Evolutionary conservation across 148 eudicot genomes (phyloP).

Genomic region (Silene latifolia): DNA sequence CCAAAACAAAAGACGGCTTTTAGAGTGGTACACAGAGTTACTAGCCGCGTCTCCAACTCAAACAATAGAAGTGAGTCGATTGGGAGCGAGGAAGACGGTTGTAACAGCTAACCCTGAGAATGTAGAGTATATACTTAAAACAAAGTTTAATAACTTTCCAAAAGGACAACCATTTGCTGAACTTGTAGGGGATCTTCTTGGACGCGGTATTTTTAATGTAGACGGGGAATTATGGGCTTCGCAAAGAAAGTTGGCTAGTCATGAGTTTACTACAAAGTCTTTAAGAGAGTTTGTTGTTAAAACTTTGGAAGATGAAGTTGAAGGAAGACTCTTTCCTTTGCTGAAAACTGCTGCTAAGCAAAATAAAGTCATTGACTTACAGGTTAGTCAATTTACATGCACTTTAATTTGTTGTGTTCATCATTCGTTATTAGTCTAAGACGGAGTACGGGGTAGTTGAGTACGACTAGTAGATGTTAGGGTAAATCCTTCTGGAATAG

Average conservation of each 20-base stretch:
- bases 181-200: conserved; percentile 60
- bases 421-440: no score
- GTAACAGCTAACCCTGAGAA: conserved; percentile 67
- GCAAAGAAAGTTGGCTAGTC: conserved; percentile 74
- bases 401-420: no score
- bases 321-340: conserved; percentile 48
- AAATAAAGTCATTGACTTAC: conserved; percentile 51
- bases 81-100: conserved; percentile 43
- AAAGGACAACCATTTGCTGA: conserved; percentile 64
- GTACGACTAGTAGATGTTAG: no score
- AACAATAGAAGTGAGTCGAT: conserved; percentile 45
- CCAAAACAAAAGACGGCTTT: conserved; percentile 40
- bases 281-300: conserved; percentile 56
- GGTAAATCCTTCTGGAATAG: no score
- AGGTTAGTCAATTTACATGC: conserved; percentile 34
- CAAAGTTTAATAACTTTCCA: conserved; percentile 54
- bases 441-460: no score
- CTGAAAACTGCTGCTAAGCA: conserved; percentile 38
- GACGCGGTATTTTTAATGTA: conserved; percentile 65
- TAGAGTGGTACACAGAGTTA: conserved; percentile 69
- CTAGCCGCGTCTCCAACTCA: conserved; percentile 39
- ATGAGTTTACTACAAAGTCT: conserved; percentile 62
- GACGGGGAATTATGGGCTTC: conserved; percentile 69
- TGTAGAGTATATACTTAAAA: conserved; percentile 68
- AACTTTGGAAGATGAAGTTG: conserved; percentile 51